Base-by-base conservation (phyloP, 2,329 filamentous ascomycete species). In the Colletotrichum orbiculare region DNA sequence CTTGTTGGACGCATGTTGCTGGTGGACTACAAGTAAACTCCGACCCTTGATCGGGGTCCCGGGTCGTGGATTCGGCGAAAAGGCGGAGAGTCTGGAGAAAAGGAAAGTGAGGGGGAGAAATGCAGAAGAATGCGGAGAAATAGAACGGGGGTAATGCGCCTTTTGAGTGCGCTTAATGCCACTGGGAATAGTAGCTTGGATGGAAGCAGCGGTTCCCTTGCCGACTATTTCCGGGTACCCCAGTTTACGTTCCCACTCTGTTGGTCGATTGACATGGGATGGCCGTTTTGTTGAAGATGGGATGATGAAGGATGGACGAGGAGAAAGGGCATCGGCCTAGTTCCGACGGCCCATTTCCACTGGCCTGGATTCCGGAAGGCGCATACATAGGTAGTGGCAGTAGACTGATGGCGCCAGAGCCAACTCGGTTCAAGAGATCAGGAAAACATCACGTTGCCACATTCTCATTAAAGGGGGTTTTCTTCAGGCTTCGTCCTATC, bases 51-150 rank as follows among this genome's bases (percentile, higher is more conserved):
- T 46, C 17, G 52, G 60, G 54, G 45, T 47, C 61, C 56, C 45
- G 42, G 60, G 25, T 13, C 33, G 11, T 63, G 48, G 58, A 42
- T 42, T 57, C 54, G 54, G 54, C 43, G 50, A 53, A 49, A 60
- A 54, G 42, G 47, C 54, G 52, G 60, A 52, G 46, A 59, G 37
- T 43, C 15, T 43, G 42, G 17, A 37, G 39, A 25, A 34, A 10
- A 6, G 6, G 25, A 37, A n/a, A 42, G 35, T 47, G 60, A 63
- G 60, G 54, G 54, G 49, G 61, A 64, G 56, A 64, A 64, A 58
- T 60, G 37, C n/a, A n/a, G 43, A 54, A 50, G 35, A 54, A 53
- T 54, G 64, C 64, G 64, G 64, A 67, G 64, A 64, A 67, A 63
- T 55, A 38, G 33, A 12, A 52, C 15, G 55, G 54, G 42, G n/a